Conservation (phyloP, 805 yeast genomes). For the Spathaspora hagerdaliae region DNA sequence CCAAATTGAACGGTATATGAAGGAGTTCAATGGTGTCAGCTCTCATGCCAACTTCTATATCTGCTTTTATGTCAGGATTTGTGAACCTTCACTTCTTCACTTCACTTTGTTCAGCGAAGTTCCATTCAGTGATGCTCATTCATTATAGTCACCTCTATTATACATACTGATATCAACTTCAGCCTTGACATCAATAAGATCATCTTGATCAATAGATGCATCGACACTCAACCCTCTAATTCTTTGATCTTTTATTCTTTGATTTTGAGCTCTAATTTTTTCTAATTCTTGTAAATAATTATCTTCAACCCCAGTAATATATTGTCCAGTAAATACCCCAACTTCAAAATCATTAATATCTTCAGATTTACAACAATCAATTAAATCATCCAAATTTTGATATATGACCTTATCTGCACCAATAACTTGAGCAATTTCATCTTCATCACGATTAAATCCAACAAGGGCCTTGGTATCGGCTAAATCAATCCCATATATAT, state of each 20-base stretch:
- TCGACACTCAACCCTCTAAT: slow-evolving; percentile 42
- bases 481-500: slow-evolving; percentile 94
- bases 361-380: slow-evolving; percentile 66
- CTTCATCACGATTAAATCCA: slow-evolving; percentile 74
- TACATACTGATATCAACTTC: slow-evolving; percentile 61
- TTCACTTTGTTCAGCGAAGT: not conserved
- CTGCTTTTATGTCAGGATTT: too few relatives aligned
- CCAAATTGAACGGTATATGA: too few relatives aligned
- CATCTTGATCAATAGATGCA: slow-evolving; percentile 39
- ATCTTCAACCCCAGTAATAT: slow-evolving; percentile 91
- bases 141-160: slow-evolving; percentile 51
- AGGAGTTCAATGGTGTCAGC: too few relatives aligned
- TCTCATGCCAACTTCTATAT: too few relatives aligned
- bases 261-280: slow-evolving; percentile 74
- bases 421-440: slow-evolving; percentile 68
- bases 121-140: not conserved
- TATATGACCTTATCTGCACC: slow-evolving; percentile 92
- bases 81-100: not conserved
- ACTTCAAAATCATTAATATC: slow-evolving; percentile 72
- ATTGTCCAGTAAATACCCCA: slow-evolving; percentile 94
- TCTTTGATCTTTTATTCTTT: slow-evolving; percentile 39
- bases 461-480: slow-evolving; percentile 94
- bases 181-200: slow-evolving; percentile 68
- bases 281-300: slow-evolving; percentile 80
- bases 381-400: slow-evolving; percentile 79